Conservation (phyloP, 2,329 filamentous ascomycete species). For the Westerdykella aurantiaca region DNA sequence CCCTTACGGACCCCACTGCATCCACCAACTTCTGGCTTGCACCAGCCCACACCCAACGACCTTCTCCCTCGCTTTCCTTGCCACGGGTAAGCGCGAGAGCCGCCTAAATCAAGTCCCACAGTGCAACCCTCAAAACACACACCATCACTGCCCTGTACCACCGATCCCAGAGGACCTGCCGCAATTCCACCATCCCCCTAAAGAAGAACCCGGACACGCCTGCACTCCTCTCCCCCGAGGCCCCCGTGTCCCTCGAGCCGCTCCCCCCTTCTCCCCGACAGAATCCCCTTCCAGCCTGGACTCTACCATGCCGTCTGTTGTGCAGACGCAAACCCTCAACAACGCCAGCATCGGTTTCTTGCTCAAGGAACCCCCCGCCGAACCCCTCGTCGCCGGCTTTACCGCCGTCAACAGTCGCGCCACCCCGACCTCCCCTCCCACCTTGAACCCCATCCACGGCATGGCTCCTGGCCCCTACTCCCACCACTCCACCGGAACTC, state of each 20-base stretch:
- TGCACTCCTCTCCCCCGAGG: background rate
- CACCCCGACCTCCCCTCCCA: slow-evolving; percentile 20
- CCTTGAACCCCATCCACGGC: slow-evolving; percentile 14
- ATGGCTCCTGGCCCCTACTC: slow-evolving; percentile 12
- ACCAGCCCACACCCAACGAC: too few species aligned
- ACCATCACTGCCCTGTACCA: background rate
- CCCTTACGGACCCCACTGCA: too few species aligned
- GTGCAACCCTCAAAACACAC: background rate
- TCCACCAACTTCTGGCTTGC: too few species aligned
- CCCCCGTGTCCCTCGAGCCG: background rate
- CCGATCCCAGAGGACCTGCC: background rate
- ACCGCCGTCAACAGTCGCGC: slow-evolving; percentile 33
- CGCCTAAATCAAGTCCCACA: background rate
- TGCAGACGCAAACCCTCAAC: slow-evolving; percentile 27
- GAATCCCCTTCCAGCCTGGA: background rate
- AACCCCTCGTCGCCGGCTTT: slow-evolving; percentile 26
- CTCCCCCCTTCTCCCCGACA: background rate
- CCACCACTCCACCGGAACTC: slow-evolving; percentile 8
- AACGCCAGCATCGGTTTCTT: slow-evolving; percentile 18
- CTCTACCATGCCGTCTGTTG: slow-evolving; percentile 30
- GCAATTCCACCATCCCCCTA: background rate
- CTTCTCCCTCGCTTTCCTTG: too few species aligned
- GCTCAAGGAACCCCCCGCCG: slow-evolving; percentile 22
- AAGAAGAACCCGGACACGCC: too few species aligned
- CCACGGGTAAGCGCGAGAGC: too few species aligned